Conservation (phyloP, 495 filamentous ascomycete species). For the Pyrenopolyporus hunteri region DNA sequence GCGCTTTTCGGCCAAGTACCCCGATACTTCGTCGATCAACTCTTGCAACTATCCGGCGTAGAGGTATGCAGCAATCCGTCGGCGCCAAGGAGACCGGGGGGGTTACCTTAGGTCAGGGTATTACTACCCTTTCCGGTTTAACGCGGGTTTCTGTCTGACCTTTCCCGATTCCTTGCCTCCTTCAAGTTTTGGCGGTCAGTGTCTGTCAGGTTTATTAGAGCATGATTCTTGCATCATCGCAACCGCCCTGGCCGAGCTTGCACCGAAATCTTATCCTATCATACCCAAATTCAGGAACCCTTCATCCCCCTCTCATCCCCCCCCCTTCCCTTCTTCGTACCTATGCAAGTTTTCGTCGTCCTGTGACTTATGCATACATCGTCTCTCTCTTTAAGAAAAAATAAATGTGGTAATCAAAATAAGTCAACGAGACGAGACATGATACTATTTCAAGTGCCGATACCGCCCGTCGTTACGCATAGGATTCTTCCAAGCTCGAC, state of each 20-base stretch:
- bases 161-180: conserved; percentile 16
- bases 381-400: no score
- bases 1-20: conserved; percentile 10
- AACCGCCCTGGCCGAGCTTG: conserved; percentile 42
- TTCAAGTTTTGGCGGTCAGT: conserved; percentile 39
- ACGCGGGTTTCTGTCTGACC: not conserved
- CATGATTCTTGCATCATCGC: conserved; percentile 43
- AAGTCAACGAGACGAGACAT: conserved; percentile 8
- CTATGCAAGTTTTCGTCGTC: conserved; percentile 36
- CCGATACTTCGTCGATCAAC: conserved; percentile 8
- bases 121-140: conserved; percentile 35
- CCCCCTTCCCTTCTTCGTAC: no score
- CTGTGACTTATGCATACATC: conserved; percentile 36
- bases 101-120: conserved; percentile 10
- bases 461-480: conserved; percentile 31
- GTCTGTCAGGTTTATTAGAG: conserved; percentile 34
- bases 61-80: conserved; percentile 24
- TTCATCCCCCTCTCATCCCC: conserved; percentile 27
- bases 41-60: conserved; percentile 26
- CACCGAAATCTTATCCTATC: conserved; percentile 38
- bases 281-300: conserved; percentile 21
- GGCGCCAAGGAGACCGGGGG: conserved; percentile 3
- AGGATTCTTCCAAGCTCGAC: conserved; percentile 10
- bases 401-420: conserved; percentile 36
- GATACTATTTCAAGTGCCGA: conserved; percentile 37